A percentile compares a stretch with the other conserved stretches of the same genome.
These are phyloP conservation scores for Yamadazyma aaseri DNA, from an alignment of 1,139 yeast genomes.

Conservation along the genomic window DNA sequence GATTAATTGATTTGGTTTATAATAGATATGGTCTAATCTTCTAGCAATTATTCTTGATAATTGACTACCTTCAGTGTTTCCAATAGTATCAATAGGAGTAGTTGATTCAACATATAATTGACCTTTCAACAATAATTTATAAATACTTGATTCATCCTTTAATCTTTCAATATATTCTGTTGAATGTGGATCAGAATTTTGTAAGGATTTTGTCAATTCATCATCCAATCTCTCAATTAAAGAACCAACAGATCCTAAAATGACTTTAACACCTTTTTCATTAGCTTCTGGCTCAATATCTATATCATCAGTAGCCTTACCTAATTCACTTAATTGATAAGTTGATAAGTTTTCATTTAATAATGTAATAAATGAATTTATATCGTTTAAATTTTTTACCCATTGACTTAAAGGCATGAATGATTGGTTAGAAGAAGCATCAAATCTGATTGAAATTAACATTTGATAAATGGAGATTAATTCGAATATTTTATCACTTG, in stretches of 20 bases:
- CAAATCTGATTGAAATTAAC: constrained; percentile 87
- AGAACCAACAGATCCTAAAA: constrained; percentile 83
- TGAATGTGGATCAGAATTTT: constrained; percentile 91
- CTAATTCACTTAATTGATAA: constrained; percentile 78
- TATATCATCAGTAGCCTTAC: constrained; percentile 73
- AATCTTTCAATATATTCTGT: constrained; percentile 89
- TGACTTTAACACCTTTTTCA: constrained; percentile 62
- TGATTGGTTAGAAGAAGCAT: constrained; percentile 63
- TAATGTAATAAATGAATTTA: constrained; percentile 59
- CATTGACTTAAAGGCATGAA: constrained; percentile 83
- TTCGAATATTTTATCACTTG: constrained; percentile 56
- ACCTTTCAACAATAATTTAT: constrained; percentile 74
- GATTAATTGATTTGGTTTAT: constrained; percentile 81
- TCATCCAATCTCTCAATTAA: constrained; percentile 93
- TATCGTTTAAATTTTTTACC: constrained; percentile 67
- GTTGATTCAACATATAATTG: constrained; percentile 81
- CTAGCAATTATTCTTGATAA: constrained; percentile 76
- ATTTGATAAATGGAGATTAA: constrained; percentile 74
- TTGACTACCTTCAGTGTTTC: constrained; percentile 45
- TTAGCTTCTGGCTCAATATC: constrained; percentile 74
- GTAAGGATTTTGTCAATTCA: constrained; percentile 85
- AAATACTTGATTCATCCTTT: constrained; percentile 79
- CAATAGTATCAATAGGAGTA: constrained; percentile 44
- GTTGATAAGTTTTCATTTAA: constrained; percentile 59
- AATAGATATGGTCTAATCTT: constrained; percentile 90